Base-by-base conservation (phyloP, 768 basidiomycete species). In the Phylloporus sp. region DNA sequence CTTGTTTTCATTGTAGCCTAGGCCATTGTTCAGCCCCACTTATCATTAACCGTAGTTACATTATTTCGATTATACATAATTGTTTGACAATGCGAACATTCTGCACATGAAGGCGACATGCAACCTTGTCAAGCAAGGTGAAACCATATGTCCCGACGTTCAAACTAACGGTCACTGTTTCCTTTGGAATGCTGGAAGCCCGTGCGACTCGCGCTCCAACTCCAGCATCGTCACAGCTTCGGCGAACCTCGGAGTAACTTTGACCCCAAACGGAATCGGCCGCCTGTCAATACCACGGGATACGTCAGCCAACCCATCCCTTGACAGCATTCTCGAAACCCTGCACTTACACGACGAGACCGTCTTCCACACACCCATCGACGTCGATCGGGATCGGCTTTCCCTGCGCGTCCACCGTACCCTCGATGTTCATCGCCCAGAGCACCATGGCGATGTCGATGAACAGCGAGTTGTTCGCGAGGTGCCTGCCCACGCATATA, bases 381-480 rank as follows among this genome's bases (percentile, higher is more conserved):
- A 41, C 38, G 13, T 50, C 38, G 11, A 50, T 41, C 23, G 44
- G 49, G 18, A 47, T 8, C 5, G 38, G 38, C 22, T 36, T 47
- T 10, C 45, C 49, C 6, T 20, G 27, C 3, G 27, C 44, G 15
- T 50, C 49, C 33, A 28, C 41, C 9, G 44, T 38, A 3, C 52
- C 52, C 8, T 23, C 46, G 10, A 67, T 38, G 20, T 55, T 49
- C 41, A 46, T 53, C 6, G 64, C 61, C 50, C 56, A 61, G 31
- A 71, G 54, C 6, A 64, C 43, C 26, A 53, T 46, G 15, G 69
- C 69, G 21, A 67, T 59, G 24, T 57, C 53, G 27, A 70, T 66
- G 46, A 69, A 71, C 26, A 71, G 35, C 14, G 63, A 59, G 13
- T 64, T 51, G 41, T 67, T 65, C 1, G 69, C 69, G 17, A 70